Evolutionary conservation across 2,329 filamentous ascomycete species (phyloP), one percentile per base, ranked within the genome.

Genomic region (Elsinoe necatrix): DNA sequence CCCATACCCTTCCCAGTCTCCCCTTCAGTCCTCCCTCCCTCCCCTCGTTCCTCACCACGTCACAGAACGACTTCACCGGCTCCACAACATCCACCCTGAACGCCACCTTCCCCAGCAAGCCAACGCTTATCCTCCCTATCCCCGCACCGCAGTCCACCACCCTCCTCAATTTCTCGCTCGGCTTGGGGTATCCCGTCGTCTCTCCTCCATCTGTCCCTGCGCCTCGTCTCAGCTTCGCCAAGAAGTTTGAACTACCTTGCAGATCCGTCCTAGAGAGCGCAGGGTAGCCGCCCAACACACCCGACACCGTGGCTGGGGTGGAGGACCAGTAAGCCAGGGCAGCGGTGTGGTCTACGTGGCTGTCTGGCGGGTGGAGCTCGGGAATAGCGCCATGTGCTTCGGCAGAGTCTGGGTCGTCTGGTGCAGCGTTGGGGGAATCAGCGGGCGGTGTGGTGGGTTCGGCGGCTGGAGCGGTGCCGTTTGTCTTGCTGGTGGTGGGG

Each of bases 71-170:
- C 63, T 77, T 75, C 18, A 95, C 81, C 0, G 91, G 92, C 74
- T 96, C 91, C 29, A 96, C 82, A 20, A 95, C 77, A 68, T 96
- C 91, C 5, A 95, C 85, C 1, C 77, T 73, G 14, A 81, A 74
- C n/a, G 85, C 84, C 1, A 92, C 73, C 21, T 81, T 75, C 25
- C 85, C 72, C n/a, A 96, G 75, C 3, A 96, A 77, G 0, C 86
- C 87, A 57, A 85, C 78, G 0, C 89, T 95, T 58, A 96, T 80
- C 41, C 92, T 78, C 0, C 91, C 92, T 57, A 95, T 95, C 0
- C 91, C 81, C 0, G 82, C 82, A 18, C 82, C 81, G 61, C 80
- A 82, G 65, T 84, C 82, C 12, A 77, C 78, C 1, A 73, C 79
- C n/a, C 73, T 66, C 5, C 62, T 58, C 9, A 77, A 63, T 25